Evolutionary conservation across 2,329 filamentous ascomycete genomes (phyloP).

Genomic region (Zymoseptoria crescenta): DNA sequence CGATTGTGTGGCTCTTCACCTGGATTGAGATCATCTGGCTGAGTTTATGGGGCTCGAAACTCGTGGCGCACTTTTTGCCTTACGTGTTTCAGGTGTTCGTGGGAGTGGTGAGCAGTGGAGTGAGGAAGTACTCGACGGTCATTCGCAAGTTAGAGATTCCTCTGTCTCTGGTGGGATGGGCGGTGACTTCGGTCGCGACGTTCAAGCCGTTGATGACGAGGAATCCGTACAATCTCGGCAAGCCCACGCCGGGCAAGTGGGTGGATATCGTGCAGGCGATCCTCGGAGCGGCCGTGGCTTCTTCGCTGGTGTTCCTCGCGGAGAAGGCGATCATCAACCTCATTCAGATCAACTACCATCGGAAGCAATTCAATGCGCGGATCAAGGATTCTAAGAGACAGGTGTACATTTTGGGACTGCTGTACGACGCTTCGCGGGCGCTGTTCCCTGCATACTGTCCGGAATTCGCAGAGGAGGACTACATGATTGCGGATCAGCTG

Average conservation of each 20-base stretch:
- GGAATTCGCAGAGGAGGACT: slow-evolving; percentile 88
- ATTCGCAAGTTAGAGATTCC: slow-evolving; percentile 53
- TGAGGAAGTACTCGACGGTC: slow-evolving; percentile 55
- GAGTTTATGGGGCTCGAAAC: slow-evolving; percentile 55
- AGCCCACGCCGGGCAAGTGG: slow-evolving; percentile 37
- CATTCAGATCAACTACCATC: slow-evolving; percentile 78
- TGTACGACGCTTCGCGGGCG: slow-evolving; percentile 82
- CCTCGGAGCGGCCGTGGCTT: slow-evolving; percentile 59
- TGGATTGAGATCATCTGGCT: slow-evolving; percentile 60
- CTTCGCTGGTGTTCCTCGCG: slow-evolving; percentile 61
- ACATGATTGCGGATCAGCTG: slow-evolving; percentile 72
- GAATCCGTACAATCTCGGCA: slow-evolving; percentile 27
- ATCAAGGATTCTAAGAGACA: slow-evolving; percentile 90
- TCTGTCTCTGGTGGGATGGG: slow-evolving; percentile 53
- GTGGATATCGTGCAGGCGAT: slow-evolving; percentile 53
- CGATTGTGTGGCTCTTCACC: slow-evolving; percentile 54
- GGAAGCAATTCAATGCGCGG: slow-evolving; percentile 68
- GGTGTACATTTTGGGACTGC: slow-evolving; percentile 68
- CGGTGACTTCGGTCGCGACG: slow-evolving; percentile 51
- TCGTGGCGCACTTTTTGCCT: slow-evolving; percentile 51
- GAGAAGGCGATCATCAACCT: slow-evolving; percentile 75
- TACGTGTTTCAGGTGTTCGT: slow-evolving; percentile 53
- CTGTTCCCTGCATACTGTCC: slow-evolving; percentile 88
- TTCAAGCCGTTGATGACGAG: slow-evolving; percentile 45
- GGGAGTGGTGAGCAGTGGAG: slow-evolving; percentile 57